Conservation (phyloP, 768 basidiomycete species). For the Russula earlei region DNA sequence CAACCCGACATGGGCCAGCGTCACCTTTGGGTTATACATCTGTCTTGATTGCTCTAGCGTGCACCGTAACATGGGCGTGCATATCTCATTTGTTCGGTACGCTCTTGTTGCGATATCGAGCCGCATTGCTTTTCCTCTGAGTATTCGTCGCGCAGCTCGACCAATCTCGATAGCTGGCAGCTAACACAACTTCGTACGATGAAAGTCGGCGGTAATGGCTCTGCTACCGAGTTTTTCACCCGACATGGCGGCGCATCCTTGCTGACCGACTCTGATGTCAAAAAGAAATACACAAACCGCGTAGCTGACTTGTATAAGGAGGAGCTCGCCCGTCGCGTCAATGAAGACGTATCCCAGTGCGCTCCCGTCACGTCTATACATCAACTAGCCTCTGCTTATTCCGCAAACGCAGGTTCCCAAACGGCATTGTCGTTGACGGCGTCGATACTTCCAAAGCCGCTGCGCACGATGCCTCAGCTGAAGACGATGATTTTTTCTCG, state of each 20-base stretch:
- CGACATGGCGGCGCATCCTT: constrained; percentile 74
- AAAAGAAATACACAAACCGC: constrained; percentile 83
- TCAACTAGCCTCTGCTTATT: not conserved
- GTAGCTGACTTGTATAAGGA: constrained; percentile 88
- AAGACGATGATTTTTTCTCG: constrained; percentile 92
- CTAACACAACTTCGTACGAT: constrained; percentile 84
- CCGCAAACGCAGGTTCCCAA: constrained; percentile 49
- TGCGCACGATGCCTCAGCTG: constrained; percentile 27
- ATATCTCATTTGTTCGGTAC: constrained; percentile 93
- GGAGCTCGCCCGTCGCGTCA: constrained; percentile 71
- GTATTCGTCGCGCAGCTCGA: constrained; percentile 51
- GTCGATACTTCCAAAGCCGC: constrained; percentile 37
- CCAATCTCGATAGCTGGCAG: constrained; percentile 94
- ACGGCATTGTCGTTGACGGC: constrained; percentile 78
- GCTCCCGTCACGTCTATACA: constrained; percentile 21
- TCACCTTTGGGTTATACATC: constrained; percentile 94
- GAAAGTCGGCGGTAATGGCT: constrained; percentile 91
- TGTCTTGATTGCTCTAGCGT: constrained; percentile 94
- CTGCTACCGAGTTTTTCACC: constrained; percentile 80
- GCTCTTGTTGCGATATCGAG: constrained; percentile 21
- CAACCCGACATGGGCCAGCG: constrained; percentile 96
- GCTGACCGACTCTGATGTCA: constrained; percentile 63
- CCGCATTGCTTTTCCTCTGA: not conserved
- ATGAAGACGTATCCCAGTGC: constrained; percentile 63
- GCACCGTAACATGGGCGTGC: constrained; percentile 96